Evolutionary conservation across 495 filamentous ascomycete genomes (phyloP).

Genomic region (Penicillium verhagenii): DNA sequence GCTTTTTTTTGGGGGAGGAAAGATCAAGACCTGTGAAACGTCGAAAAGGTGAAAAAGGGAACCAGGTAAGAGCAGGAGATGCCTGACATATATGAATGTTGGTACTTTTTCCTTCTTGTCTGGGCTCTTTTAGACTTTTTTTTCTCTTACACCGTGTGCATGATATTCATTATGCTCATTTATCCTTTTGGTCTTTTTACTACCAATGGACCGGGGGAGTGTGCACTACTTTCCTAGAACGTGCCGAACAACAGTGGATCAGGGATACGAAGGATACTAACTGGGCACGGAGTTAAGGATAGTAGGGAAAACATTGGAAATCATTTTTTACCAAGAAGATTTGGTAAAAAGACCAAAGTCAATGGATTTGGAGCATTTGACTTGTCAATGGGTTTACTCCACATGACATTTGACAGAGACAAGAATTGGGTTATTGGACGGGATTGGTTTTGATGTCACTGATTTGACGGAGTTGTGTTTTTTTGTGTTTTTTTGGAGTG

Average conservation of each 20-base stretch:
- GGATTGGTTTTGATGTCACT: background rate
- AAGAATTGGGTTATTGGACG: background rate
- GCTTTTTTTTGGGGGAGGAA: too few species aligned
- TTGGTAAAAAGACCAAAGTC: background rate
- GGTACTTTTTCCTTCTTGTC: background rate
- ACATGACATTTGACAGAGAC: background rate
- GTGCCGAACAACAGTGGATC: constrained; percentile 3
- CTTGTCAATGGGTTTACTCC: background rate
- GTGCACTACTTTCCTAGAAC: background rate
- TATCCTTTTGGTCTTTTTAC: background rate
- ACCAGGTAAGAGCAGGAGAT: background rate
- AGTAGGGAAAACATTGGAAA: too few species aligned
- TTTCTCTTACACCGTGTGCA: too few species aligned
- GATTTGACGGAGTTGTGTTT: too few species aligned
- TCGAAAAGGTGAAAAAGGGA: background rate
- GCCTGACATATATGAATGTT: background rate
- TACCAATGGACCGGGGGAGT: background rate
- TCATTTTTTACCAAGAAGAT: too few species aligned
- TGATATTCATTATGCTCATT: too few species aligned
- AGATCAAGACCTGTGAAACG: background rate
- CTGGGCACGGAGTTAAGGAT: constrained; percentile 2
- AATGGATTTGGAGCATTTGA: background rate
- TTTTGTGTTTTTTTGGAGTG: too few species aligned
- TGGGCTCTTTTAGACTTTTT: background rate
- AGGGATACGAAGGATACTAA: background rate